Evolutionary conservation across 257 asterid species (phyloP), one percentile per base, ranked within the genome.

Genomic region (Lithospermum erythrorhizon): DNA sequence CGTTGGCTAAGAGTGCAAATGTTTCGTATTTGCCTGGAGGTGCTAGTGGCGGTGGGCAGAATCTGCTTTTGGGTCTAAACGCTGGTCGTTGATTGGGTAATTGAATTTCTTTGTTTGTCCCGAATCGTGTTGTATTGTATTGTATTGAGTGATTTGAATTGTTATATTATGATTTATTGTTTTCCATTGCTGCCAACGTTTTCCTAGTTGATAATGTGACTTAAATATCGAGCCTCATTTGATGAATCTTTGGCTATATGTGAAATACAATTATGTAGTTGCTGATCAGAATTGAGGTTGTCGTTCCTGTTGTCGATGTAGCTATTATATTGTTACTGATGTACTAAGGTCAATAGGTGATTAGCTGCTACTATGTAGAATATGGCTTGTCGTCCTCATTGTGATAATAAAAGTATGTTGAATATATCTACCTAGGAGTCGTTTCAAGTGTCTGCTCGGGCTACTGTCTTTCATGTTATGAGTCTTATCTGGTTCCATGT

Each of bases 1-100:
- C 83, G n/a, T 54, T 78, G 63, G 55, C 83, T 6, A 75, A 53
- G 81, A 78, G 52, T 57, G 63, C 81, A 16, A 75, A 70, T 53
- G 76, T 78, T 27, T 56, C 67, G 47, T 78, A 78, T 66, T 65
- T 78, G 32, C 83, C 83, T 17, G 64, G 69, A 17, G 65, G 68
- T 62, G 64, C 62, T 16, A 70, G 66, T 17, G 64, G 69, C 14
- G 65, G 68, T 66, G 64, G 64, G 13, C 70, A 68, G 53, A 78
- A 75, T 58, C 61, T 78, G 76, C 70, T 78, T 49, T 73, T 78
- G 25, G 84, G 81, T 1, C 71, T 79, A 60, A 75, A 70, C 23
- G 37, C 80, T 18, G 49, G 56, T 59, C 81, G 84, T 73, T 79
- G 64, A 76, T 53, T 62, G 4, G 59, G 70, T 63, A 49, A 17